A percentile compares a stretch with the other conserved stretches of the same genome.
Evolutionary conservation across 805 yeast genomes (phyloP).

Genomic region (Candida patagonica): DNA sequence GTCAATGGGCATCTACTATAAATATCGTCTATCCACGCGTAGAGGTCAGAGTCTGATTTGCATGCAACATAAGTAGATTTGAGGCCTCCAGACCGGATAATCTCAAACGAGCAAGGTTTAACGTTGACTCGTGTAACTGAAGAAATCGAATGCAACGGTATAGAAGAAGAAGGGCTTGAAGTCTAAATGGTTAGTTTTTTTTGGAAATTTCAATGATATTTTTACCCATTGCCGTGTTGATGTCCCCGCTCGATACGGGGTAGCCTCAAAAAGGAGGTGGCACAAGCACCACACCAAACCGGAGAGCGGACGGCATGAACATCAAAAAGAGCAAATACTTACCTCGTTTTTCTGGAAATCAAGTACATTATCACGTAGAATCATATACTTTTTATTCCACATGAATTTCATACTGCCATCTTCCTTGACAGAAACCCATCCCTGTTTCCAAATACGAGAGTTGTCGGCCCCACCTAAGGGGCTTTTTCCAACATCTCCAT

Average conservation of each 20-base stretch:
- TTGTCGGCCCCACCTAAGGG: background rate
- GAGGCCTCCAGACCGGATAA: conserved; percentile 36
- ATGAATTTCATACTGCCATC: conserved; percentile 76
- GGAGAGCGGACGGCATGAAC: background rate
- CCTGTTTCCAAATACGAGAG: conserved; percentile 33
- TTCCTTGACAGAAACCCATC: conserved; percentile 90
- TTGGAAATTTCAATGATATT: too few relatives aligned
- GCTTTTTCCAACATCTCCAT: background rate
- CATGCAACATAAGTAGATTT: conserved; percentile 67
- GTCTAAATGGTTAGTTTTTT: too few relatives aligned
- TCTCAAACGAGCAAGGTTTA: conserved; percentile 75
- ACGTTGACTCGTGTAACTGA: conserved; percentile 60
- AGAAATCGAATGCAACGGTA: conserved; percentile 50
- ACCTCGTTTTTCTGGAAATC: conserved; percentile 64
- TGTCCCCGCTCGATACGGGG: too few relatives aligned
- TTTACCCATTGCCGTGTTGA: too few relatives aligned
- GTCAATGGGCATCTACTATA: conserved; percentile 33
- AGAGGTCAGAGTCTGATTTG: conserved; percentile 68
- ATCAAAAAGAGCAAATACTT: background rate
- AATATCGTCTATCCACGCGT: conserved; percentile 87
- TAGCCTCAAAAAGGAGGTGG: too few relatives aligned
- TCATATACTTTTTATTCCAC: conserved; percentile 86
- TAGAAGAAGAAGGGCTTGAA: conserved; percentile 24
- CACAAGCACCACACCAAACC: background rate
- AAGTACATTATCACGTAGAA: conserved; percentile 63